phyloP scores from a whole-genome alignment of 257 asterid genomes.

The Nicotiana attenuata region DNA sequence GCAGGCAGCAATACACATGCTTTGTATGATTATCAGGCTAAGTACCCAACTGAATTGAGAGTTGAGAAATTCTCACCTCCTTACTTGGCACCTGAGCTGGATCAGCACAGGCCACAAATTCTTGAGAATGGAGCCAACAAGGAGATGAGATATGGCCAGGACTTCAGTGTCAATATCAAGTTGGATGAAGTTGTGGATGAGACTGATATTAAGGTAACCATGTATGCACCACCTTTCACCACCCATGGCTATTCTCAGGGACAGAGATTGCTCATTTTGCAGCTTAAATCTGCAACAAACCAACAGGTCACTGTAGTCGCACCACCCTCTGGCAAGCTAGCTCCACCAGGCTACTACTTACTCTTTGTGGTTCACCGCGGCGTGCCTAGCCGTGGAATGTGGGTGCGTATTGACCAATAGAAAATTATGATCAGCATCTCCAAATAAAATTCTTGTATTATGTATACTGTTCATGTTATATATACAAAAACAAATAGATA shows the following conservation, averaged over 20 bases:
- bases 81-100: conserved; percentile 46
- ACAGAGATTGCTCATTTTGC: conserved; percentile 72
- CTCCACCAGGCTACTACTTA: conserved; percentile 82
- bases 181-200: background rate
- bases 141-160: conserved; percentile 37
- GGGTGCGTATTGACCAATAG: conserved; percentile 52
- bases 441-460: background rate
- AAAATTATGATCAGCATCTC: background rate
- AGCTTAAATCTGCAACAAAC: conserved; percentile 13
- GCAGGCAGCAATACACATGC: conserved; percentile 84
- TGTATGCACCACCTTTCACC: conserved; percentile 90
- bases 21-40: conserved; percentile 34
- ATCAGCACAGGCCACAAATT: conserved; percentile 31
- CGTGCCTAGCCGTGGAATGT: conserved; percentile 74
- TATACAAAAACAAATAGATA: background rate
- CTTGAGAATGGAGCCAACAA: conserved; percentile 19
- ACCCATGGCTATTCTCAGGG: conserved; percentile 84
- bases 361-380: conserved; percentile 67
- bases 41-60: conserved; percentile 55
- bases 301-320: conserved; percentile 42
- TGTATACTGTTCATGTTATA: background rate
- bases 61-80: conserved; percentile 89
- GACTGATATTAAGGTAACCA: conserved; percentile 41
- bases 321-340: conserved; percentile 61
- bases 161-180: conserved; percentile 23